Conservation (phyloP, 768 basidiomycete species). For the Chlorophyllum brunneum region DNA sequence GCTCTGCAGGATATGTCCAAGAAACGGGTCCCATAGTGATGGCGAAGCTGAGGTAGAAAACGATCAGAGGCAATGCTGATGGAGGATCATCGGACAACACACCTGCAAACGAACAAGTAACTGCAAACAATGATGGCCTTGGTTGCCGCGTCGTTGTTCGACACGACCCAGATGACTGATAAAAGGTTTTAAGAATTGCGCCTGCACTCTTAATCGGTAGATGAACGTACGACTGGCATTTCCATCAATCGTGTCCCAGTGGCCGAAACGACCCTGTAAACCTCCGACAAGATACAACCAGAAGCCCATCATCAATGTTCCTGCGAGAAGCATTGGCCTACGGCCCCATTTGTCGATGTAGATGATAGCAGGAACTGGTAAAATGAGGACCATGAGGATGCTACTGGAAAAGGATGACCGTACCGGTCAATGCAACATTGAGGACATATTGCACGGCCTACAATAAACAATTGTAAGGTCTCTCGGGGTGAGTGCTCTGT, state of each 20-base stretch:
- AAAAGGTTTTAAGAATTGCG: background rate
- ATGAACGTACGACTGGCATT: slow-evolving; percentile 24
- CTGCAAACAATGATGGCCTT: slow-evolving; percentile 75
- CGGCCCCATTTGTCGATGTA: slow-evolving; percentile 82
- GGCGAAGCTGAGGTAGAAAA: slow-evolving; percentile 42
- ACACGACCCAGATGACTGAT: slow-evolving; percentile 49
- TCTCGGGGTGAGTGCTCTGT: background rate
- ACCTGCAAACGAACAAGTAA: slow-evolving; percentile 70
- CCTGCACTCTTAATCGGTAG: background rate
- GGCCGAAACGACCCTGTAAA: slow-evolving; percentile 63
- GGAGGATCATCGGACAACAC: background rate
- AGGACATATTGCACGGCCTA: slow-evolving; percentile 65
- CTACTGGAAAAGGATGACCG: slow-evolving; percentile 36
- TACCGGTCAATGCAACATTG: slow-evolving; percentile 39
- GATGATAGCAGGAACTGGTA: slow-evolving; percentile 46
- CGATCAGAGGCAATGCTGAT: background rate
- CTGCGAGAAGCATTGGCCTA: slow-evolving; percentile 67
- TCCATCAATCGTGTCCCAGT: slow-evolving; percentile 49
- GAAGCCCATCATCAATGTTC: slow-evolving; percentile 67
- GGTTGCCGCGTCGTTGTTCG: slow-evolving; percentile 48
- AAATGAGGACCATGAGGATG: slow-evolving; percentile 22
- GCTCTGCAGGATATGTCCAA: slow-evolving; percentile 72
- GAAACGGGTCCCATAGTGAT: slow-evolving; percentile 75
- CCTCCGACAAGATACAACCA: slow-evolving; percentile 77
- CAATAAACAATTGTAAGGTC: background rate